Evolutionary conservation across 805 yeast species (phyloP).

Genomic region (Jamesozyma jinghongensis): DNA sequence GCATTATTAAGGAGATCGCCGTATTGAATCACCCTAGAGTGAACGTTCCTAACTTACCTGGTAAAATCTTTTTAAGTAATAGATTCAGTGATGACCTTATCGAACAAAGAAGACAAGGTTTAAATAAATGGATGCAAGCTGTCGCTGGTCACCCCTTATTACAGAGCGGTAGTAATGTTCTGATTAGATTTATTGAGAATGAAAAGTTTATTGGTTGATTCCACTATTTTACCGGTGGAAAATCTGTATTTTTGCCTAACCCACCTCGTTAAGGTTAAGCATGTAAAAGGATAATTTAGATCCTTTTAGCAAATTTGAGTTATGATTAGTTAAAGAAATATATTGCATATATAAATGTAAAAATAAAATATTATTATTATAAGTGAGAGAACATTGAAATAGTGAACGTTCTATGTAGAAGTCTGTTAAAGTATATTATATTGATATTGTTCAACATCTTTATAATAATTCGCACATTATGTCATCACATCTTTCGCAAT

Average conservation of each 20-base stretch:
- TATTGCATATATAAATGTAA: too few relatives aligned
- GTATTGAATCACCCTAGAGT: constrained; percentile 41
- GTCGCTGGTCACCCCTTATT: constrained; percentile 91
- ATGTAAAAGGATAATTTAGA: too few relatives aligned
- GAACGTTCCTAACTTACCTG: constrained; percentile 80
- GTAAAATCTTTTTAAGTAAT: constrained; percentile 64
- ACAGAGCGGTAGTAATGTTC: constrained; percentile 74
- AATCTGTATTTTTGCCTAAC: not conserved
- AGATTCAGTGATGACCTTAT: constrained; percentile 76
- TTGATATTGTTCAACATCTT: too few relatives aligned
- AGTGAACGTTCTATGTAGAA: too few relatives aligned
- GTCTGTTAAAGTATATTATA: too few relatives aligned
- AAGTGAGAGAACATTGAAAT: too few relatives aligned
- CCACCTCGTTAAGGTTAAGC: too few relatives aligned
- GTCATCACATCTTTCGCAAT: too few relatives aligned
- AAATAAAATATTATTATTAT: too few relatives aligned
- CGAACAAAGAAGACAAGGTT: constrained; percentile 72
- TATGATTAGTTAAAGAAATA: too few relatives aligned
- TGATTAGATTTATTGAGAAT: constrained; percentile 80
- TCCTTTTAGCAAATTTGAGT: too few relatives aligned
- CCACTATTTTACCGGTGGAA: not conserved
- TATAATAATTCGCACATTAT: too few relatives aligned
- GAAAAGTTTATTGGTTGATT: constrained; percentile 36
- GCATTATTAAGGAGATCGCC: constrained; percentile 65
- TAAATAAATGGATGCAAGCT: constrained; percentile 65